Percentiles rank a stretch among this genome's conserved stretches.
These are phyloP conservation scores for Phytophthora nicotianae DNA, from an alignment of 352 stramenopile species.

Conservation along the genomic window DNA sequence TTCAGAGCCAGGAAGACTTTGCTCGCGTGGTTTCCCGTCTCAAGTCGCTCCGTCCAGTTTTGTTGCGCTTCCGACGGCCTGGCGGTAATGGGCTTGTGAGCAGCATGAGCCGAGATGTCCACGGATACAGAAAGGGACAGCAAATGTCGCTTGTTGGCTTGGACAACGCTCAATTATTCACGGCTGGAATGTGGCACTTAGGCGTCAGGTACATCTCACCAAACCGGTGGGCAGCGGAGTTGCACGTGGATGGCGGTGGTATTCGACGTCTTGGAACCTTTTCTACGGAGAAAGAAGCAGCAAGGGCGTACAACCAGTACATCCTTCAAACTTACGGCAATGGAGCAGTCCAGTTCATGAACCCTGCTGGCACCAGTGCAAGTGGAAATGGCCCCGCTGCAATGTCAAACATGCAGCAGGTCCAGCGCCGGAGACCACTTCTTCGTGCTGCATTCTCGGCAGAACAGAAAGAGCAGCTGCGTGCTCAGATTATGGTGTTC, in stretches of 20 bases:
- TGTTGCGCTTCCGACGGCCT: conserved; percentile 81
- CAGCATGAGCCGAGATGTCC: conserved; percentile 40
- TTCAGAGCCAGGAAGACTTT: conserved; percentile 85
- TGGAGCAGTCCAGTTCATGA: conserved; percentile 84
- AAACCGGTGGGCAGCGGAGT: conserved; percentile 80
- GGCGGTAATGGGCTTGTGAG: conserved; percentile 45
- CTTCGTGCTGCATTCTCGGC: conserved; percentile 71
- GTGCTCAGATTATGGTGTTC: conserved; percentile 92
- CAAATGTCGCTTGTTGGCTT: conserved; percentile 66
- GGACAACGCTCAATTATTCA: conserved; percentile 82
- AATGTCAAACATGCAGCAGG: conserved; percentile 60
- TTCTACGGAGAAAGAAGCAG: conserved; percentile 73
- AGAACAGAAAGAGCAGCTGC: conserved; percentile 89
- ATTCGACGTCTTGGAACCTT: conserved; percentile 83
- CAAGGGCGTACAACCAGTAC: conserved; percentile 87
- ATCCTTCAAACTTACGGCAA: conserved; percentile 87
- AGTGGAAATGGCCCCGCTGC: conserved; percentile 50
- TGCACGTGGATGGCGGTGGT: conserved; percentile 81
- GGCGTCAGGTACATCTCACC: conserved; percentile 78
- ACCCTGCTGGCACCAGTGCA: conserved; percentile 58
- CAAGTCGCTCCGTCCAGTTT: conserved; percentile 78
- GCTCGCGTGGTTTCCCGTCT: conserved; percentile 78
- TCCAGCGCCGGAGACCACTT: conserved; percentile 50
- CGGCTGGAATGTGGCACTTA: conserved; percentile 83
- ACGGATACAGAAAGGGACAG: conserved; percentile 66